Evolutionary conservation across 208 protist species (phyloP), one percentile per base, ranked within the genome.

Genomic region (Trypanosoma rangeli): DNA sequence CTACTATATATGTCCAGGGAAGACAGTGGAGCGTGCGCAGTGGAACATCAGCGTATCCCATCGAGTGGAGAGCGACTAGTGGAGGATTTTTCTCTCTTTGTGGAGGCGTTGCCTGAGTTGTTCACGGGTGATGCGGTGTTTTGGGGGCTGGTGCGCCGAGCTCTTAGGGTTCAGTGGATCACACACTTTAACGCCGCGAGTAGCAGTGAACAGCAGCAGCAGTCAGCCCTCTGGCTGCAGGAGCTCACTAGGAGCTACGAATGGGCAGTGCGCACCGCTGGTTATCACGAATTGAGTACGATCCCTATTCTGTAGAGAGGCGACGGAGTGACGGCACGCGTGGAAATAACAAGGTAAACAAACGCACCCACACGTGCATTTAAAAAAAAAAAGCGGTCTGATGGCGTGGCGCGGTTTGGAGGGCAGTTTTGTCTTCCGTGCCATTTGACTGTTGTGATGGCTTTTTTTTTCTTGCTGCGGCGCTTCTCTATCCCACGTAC

Each of bases 221-320:
- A 54, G 20, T 26, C 37, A 4, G 44, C 26, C 0, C 46, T 33
- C 39, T 68, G 64, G 75, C 33, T 72, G 44, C 53, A 68, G 50
- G 72, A 85, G 68, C 70, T 78, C 24, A 49, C 65, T 16, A 73
- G 55, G 50, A 89, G 86, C 65, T 92, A 83, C 68, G 84, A 79
- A 46, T 89, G 79, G 78, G 79, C 86, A 0, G 86, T 78, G 55
- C 69, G 62, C 48, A 76, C 57, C n/a, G 80, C 81, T 28, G 86
- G 86, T 0, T 79, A 87, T 63, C 58, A 63, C 35, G 58, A 70
- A n/a, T 61, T 76, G 46, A 54, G 57, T 59, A 35, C 67, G 24
- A 20, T 72, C 33, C 58, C 68, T 80, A 64, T 61, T 73, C 5
- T 74, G 68, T 68, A 54, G 29, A 67, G 44, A 72, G 49, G 49